Base-by-base conservation (phyloP, 305 asterid species). In the Rubia tinctorum region DNA sequence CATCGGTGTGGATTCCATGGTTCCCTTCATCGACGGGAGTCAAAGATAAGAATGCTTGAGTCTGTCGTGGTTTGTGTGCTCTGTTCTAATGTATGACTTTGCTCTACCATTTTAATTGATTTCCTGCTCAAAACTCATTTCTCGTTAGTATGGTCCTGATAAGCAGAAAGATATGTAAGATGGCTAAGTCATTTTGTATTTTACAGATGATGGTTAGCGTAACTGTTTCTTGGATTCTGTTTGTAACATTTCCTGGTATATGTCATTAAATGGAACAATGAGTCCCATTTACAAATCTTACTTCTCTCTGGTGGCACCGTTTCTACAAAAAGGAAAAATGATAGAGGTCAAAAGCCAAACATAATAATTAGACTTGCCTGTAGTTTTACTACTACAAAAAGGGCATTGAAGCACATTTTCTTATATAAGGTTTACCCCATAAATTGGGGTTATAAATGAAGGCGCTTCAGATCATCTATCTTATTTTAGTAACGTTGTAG, bases 1-100 rank as follows among this genome's bases (percentile, higher is more conserved):
- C 98, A 8, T 89, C 97, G 2, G 92, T 86, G 30, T 91, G 92
- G 96, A 79, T 93, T 76, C 97, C 97, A 71, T 91, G 97, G 96
- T 89, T 91, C 78, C 88, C 83, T 85, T 75, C 80, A 71, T 68
- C 90, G 0, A 68, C 69, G 4, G 77, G 2, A 7, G 80, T 71
- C 68, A 87, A 89, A 79, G 85, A 78, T 77, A 92, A 90, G 89
- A 82, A 80, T 60, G 77, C 79, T 22, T 87, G 88, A 90, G 59
- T 73, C 44, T 1, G 51, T 69, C 45, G 40, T n/a, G n/a, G 23
- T 49, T 45, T 27, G 56, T 71, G 70, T 59, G 60, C 34, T 75
- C 63, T 56, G 61, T 69, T 73, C 56, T 62, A 10, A 4, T 17
- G 64, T 47, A 39, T 75, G 71, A 39, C 25, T 69, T 22, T 42